phyloP scores from a whole-genome alignment of 306 rosid genomes.

The Cercis canadensis region DNA sequence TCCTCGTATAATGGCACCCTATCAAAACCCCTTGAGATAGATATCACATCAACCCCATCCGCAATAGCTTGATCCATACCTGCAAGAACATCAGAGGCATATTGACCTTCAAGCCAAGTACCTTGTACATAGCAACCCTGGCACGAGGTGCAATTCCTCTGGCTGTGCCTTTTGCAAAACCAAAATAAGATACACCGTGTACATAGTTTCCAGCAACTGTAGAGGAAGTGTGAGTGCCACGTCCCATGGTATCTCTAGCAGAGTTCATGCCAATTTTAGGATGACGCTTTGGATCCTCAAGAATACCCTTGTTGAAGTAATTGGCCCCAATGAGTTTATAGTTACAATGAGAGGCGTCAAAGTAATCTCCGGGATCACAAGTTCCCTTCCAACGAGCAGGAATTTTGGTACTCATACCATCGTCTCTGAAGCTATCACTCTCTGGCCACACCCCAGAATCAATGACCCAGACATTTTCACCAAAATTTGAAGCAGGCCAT shows the following conservation, averaged over 20 bases:
- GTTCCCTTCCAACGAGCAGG: not conserved
- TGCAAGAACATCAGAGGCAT: conserved; percentile 40
- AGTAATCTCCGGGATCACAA: not conserved
- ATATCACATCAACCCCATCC: conserved; percentile 45
- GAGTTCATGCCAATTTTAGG: conserved; percentile 21
- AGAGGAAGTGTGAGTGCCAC: conserved; percentile 44
- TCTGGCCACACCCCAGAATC: not conserved
- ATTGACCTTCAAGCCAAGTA: conserved; percentile 22
- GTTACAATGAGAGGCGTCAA: not conserved
- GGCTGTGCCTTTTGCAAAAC: conserved; percentile 43
- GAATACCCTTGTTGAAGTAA: conserved; percentile 24
- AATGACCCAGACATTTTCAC: not conserved
- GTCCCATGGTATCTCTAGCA: conserved; percentile 39
- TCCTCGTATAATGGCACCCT: conserved; percentile 1
- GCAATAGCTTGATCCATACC: conserved; percentile 43
- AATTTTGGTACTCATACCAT: not conserved
- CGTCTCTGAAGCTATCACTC: conserved; percentile 1
- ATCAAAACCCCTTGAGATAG: conserved; percentile 22
- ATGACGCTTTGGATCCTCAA: not conserved
- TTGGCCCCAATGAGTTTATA: conserved; percentile 24
- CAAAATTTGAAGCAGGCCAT: too few species aligned
- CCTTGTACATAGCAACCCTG: conserved; percentile 40
- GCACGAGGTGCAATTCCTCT: conserved; percentile 40
- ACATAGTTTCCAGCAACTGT: conserved; percentile 39
- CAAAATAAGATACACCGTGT: conserved; percentile 22